Evolutionary conservation across 2,329 filamentous ascomycete species (phyloP).

Genomic region (Emericellopsis cladophorae): DNA sequence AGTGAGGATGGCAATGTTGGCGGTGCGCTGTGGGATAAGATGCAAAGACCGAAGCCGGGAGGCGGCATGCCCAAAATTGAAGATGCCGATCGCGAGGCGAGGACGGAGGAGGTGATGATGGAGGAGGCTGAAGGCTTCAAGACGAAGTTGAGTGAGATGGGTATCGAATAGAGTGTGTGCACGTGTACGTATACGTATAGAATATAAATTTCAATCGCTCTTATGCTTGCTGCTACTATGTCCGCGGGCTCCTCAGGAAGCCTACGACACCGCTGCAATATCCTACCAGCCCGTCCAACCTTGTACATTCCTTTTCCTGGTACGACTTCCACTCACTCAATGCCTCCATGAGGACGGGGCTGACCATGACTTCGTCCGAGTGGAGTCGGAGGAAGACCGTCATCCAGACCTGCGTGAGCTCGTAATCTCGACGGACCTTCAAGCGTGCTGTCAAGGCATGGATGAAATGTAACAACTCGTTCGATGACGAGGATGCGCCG

Average conservation of each 20-base stretch:
- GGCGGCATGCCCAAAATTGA: constrained; percentile 58
- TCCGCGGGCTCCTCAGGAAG: constrained; percentile 57
- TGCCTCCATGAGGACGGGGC: constrained; percentile 38
- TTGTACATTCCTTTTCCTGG: constrained; percentile 57
- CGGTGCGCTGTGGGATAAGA: constrained; percentile 54
- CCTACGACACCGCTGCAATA: constrained; percentile 80
- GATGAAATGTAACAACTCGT: constrained; percentile 72
- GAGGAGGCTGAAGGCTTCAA: constrained; percentile 61
- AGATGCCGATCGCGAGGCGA: constrained; percentile 53
- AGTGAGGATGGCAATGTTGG: constrained; percentile 76
- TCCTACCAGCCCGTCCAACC: constrained; percentile 66
- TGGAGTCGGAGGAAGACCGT: constrained; percentile 80
- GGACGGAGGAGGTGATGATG: constrained; percentile 65
- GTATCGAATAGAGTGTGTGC: constrained; percentile 8
- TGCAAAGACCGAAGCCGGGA: constrained; percentile 35
- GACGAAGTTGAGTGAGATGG: constrained; percentile 31
- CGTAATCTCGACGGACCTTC: constrained; percentile 65
- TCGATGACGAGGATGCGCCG: constrained; percentile 31
- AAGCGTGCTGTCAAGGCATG: constrained; percentile 64
- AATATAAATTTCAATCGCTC: too few species aligned
- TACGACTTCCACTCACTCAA: constrained; percentile 59
- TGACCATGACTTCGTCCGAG: constrained; percentile 41
- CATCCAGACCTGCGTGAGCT: constrained; percentile 96
- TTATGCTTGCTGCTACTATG: constrained; percentile 14
- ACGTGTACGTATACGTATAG: not conserved